A percentile compares a stretch with the other conserved stretches of the same genome.
Evolutionary conservation across 1,139 yeast genomes (phyloP).

Genomic region (Kodamaea ohmeri): DNA sequence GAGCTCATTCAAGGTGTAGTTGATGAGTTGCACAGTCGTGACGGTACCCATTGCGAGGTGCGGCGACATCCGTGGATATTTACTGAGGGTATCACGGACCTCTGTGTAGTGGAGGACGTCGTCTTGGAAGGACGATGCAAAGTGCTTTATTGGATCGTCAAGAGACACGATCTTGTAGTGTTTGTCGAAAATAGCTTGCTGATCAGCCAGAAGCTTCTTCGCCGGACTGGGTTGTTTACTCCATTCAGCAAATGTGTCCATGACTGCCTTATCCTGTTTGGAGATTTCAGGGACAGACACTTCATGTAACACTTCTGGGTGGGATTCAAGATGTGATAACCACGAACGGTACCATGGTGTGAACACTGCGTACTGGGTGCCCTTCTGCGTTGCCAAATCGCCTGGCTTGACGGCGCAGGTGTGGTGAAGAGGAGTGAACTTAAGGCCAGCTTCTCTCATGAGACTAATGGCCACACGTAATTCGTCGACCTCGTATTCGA

Average conservation of each 20-base stretch:
- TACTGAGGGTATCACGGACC: conserved; percentile 23
- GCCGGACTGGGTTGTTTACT: conserved; percentile 1
- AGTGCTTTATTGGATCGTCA: conserved; percentile 29
- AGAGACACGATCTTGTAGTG: conserved; percentile 37
- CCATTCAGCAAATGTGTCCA: conserved; percentile 1
- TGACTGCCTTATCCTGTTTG: neutral
- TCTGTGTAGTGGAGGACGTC: conserved; percentile 18
- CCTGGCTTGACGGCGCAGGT: conserved; percentile 49
- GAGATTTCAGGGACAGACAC: neutral
- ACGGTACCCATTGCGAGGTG: conserved; percentile 48
- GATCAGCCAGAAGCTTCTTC: conserved; percentile 6
- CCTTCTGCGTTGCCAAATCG: conserved; percentile 38
- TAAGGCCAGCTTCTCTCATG: conserved; percentile 16
- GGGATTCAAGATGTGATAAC: conserved; percentile 27
- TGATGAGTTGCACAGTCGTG: conserved; percentile 39
- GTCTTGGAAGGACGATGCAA: conserved; percentile 25
- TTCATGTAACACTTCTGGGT: conserved; percentile 6
- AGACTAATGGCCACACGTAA: conserved; percentile 32
- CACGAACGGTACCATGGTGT: conserved; percentile 55
- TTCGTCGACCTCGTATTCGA: conserved; percentile 55
- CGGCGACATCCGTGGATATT: conserved; percentile 42
- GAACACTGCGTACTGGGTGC: conserved; percentile 49
- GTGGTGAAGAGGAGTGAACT: conserved; percentile 38
- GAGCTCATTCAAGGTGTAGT: conserved; percentile 16
- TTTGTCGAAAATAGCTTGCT: conserved; percentile 17